Base-by-base conservation (phyloP, 495 filamentous ascomycete species). In the Podospora tetraspora region DNA sequence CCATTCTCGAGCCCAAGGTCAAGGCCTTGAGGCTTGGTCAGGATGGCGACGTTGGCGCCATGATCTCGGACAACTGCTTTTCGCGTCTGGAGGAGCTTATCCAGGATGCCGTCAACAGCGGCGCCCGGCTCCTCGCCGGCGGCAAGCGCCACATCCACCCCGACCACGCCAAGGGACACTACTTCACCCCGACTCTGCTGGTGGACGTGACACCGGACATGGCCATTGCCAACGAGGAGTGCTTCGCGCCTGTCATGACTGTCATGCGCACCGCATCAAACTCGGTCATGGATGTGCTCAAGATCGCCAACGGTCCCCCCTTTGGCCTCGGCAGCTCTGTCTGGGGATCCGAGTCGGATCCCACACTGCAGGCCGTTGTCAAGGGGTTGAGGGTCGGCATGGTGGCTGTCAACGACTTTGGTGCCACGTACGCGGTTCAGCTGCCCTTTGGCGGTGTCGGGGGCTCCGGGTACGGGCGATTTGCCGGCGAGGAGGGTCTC, bases 331-430 rank as follows among this genome's bases (percentile, higher is more conserved):
- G 92, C 58, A 88, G 90, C 30, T 90, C 88, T 56, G 92, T 99
- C 57, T 97, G 94, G 78, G 94, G 94, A 29, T 75, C 76, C 63
- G 78, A 84, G 29, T 74, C 76, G 9, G 82, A 86, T 68, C 78
- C 81, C 0, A 67, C 61, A 7, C 68, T 84, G 12, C 43, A 64
- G 9, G 68, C 72, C 16, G 89, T 92, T 37, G 88, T 93, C 0
- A 73, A 71, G n/a, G 84, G 85, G 24, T 85, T 98, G 64, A 86
- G 89, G 64, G 88, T 90, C 3, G 95, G 95, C 27, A 97, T 97
- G 91, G 91, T 98, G 5, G 85, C 90, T 60, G 87, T 99, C 64
- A 98, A 99, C 73, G 95, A 98, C 79, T 99, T 99, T 70, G 95
- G 88, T 23, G 89, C 87, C 19, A 97, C 87, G 73, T 99, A 99